Evolutionary conservation across 768 basidiomycete species (phyloP).

Genomic region (Leucosporidium scottii): DNA sequence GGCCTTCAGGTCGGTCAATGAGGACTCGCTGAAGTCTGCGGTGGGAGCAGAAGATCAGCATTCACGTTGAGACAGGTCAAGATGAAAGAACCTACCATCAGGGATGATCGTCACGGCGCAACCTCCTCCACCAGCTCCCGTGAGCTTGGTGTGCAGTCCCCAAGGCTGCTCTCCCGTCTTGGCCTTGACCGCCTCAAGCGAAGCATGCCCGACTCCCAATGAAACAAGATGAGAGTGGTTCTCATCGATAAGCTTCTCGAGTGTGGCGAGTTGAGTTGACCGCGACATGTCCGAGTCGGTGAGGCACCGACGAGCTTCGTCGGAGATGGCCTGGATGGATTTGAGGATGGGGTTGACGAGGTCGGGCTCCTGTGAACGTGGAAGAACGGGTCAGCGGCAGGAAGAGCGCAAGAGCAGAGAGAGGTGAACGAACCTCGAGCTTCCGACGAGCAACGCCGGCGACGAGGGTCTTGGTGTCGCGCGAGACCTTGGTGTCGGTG

Average conservation of each 20-base stretch:
- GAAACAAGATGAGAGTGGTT: slow-evolving; percentile 79
- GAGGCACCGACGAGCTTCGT: slow-evolving; percentile 68
- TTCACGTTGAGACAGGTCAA: not conserved
- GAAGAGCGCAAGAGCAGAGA: not conserved
- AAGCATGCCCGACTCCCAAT: slow-evolving; percentile 84
- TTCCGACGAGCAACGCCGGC: slow-evolving; percentile 70
- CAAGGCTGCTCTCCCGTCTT: slow-evolving; percentile 60
- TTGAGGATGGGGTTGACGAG: slow-evolving; percentile 67
- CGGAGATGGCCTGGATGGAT: slow-evolving; percentile 75
- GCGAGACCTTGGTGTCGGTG: slow-evolving; percentile 84
- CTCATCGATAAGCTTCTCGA: slow-evolving; percentile 78
- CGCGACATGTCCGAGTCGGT: slow-evolving; percentile 67
- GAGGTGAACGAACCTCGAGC: slow-evolving; percentile 44
- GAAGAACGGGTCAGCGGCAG: not conserved
- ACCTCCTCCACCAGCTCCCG: slow-evolving; percentile 97
- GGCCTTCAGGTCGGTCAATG: slow-evolving; percentile 55
- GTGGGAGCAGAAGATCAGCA: not conserved
- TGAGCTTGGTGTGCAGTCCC: slow-evolving; percentile 80
- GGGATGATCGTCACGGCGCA: slow-evolving; percentile 93
- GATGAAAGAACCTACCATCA: slow-evolving; percentile 57
- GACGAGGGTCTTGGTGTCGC: slow-evolving; percentile 90
- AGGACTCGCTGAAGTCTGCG: slow-evolving; percentile 63
- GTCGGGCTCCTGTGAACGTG: slow-evolving; percentile 62
- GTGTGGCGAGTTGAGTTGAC: slow-evolving; percentile 54
- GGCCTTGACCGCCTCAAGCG: slow-evolving; percentile 71